Evolutionary conservation across 164 flowering plant genomes (phyloP), one percentile per base, ranked within the genome.

Genomic region (Sedum album): DNA sequence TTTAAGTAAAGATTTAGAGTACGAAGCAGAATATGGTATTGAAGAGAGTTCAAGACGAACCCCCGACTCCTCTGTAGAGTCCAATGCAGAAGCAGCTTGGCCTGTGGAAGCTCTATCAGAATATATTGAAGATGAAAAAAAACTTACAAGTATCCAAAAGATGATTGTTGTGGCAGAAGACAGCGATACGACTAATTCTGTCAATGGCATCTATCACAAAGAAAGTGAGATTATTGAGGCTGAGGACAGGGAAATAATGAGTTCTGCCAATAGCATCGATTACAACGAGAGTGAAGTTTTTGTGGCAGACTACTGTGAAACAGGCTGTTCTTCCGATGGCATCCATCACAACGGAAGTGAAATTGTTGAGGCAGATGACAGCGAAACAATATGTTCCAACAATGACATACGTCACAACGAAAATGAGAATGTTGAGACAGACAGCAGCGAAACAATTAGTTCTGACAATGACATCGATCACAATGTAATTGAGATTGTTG

Each of bases 31-130:
- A 39, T 73, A 68, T 31, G 78, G 61, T 26, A 61, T 55, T 20
- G 75, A 68, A 51, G 78, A 71, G 55, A 76, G 67, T 38, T 70
- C 76, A 21, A 70, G 70, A 67, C 75, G 69, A 65, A 74, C 79
- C 28, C 64, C 53, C 7, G 69, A 68, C 38, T 73, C 79, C 51
- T 70, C 81, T 9, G 36, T 55, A 65, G 77, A 71, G 36, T 74
- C 76, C 14, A 76, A 68, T 31, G 68, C 68, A 0, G 82, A 76
- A 33, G 67, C 76, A 68, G 46, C 72, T 20, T 74, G 82, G 84
- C 82, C 79, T 14, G 71, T 73, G 2, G 77, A 75, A 44, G 66
- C 26, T 35, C 28, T 65, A 10, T 42, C 73, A 53, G 18, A 57
- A 28, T 10, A 10, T 39, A 14, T 14, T 39, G 42, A 4, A 8